Conservation (phyloP, 2,329 filamentous ascomycete genomes). For the Colletotrichum tanaceti region DNA sequence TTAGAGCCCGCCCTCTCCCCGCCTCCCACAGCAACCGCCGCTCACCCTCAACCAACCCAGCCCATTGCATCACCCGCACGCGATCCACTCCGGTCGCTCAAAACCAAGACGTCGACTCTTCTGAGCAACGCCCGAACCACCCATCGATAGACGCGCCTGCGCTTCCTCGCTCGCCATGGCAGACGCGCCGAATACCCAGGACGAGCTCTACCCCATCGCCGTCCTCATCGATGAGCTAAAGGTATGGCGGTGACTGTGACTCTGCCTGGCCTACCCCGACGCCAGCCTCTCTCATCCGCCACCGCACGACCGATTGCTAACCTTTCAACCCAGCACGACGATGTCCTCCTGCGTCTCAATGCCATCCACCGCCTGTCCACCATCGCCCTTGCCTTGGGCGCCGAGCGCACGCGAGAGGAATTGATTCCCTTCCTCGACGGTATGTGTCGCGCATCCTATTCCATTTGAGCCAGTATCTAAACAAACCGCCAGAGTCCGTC, state of each 20-base stretch:
- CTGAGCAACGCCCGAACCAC: slow-evolving; percentile 27
- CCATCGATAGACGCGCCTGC: slow-evolving; percentile 47
- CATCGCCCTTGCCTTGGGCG: slow-evolving; percentile 94
- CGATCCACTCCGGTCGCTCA: slow-evolving; percentile 45
- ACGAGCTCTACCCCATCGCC: slow-evolving; percentile 99
- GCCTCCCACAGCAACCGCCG: slow-evolving; percentile 39
- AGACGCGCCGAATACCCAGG: slow-evolving; percentile 88
- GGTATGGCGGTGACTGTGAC: slow-evolving; percentile 65
- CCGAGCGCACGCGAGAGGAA: slow-evolving; percentile 97
- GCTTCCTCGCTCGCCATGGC: slow-evolving; percentile 75
- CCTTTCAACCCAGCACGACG: slow-evolving; percentile 80
- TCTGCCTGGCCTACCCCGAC: slow-evolving; percentile 26
- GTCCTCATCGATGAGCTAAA: slow-evolving; percentile 99
- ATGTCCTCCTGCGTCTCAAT: slow-evolving; percentile 97
- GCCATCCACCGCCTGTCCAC: slow-evolving; percentile 98
- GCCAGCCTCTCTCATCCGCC: slow-evolving; percentile 41
- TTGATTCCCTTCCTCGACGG: slow-evolving; percentile 99
- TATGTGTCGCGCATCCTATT: slow-evolving; percentile 61
- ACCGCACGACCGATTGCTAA: slow-evolving; percentile 44
- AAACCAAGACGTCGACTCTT: slow-evolving; percentile 33
- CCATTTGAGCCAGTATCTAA: slow-evolving; percentile 41
- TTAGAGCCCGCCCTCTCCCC: slow-evolving; percentile 37
- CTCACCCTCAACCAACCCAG: slow-evolving; percentile 39
- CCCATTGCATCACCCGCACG: slow-evolving; percentile 48
- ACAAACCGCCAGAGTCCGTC: slow-evolving; percentile 80